phyloP scores from a whole-genome alignment of 31 red algal species.

The Asparagopsis taxiformis region DNA sequence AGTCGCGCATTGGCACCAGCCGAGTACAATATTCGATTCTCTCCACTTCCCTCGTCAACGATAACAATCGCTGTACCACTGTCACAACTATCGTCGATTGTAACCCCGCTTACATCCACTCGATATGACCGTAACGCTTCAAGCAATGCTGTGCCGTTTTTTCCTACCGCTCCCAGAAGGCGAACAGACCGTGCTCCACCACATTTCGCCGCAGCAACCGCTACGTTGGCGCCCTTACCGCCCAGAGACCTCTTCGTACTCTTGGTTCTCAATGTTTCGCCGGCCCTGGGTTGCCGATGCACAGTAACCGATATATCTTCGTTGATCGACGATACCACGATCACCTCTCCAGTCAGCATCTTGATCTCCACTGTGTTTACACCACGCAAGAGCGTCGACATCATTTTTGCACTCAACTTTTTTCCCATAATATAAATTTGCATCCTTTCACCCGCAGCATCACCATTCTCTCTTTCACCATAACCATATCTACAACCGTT shows the following conservation, averaged over 20 bases:
- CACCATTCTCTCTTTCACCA: too few species aligned
- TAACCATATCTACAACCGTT: too few species aligned
- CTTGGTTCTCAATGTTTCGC: slow-evolving; percentile 37
- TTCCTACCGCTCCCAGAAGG: slow-evolving; percentile 27
- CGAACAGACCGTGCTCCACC: not conserved
- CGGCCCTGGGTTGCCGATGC: not conserved
- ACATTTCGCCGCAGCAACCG: slow-evolving; percentile 25
- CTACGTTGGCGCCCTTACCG: slow-evolving; percentile 68
- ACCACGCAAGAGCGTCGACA: too few species aligned
- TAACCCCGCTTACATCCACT: slow-evolving; percentile 27
- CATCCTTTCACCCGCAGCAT: too few species aligned
- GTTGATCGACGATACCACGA: slow-evolving; percentile 63
- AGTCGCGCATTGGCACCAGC: slow-evolving; percentile 21
- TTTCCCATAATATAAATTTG: too few species aligned
- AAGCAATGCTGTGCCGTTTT: not conserved
- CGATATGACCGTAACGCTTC: not conserved
- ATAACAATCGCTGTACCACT: slow-evolving; percentile 33
- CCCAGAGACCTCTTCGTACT: slow-evolving; percentile 12
- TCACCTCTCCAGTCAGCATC: not conserved
- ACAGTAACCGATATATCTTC: slow-evolving; percentile 22
- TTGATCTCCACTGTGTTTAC: not conserved
- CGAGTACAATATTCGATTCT: slow-evolving; percentile 28
- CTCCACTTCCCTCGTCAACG: slow-evolving; percentile 18
- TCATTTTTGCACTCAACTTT: too few species aligned
- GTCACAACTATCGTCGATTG: not conserved